These are phyloP conservation scores for Allantophomopsis lycopodina DNA, from an alignment of 2,329 filamentous ascomycete species.

Conservation along the genomic window DNA sequence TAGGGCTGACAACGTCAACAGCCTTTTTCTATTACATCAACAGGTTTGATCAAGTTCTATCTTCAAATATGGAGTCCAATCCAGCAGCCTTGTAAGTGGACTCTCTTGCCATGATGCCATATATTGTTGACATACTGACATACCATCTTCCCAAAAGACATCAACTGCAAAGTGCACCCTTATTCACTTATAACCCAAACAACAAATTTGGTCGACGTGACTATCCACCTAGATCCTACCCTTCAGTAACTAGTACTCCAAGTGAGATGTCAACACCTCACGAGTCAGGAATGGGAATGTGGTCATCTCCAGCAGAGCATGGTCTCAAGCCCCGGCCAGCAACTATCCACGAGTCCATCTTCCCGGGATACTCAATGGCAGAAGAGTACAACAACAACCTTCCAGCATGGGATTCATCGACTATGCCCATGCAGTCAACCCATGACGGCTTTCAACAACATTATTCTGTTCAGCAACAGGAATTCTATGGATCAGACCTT, in stretches of 20 bases:
- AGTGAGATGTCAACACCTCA: conserved; percentile 32
- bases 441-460: conserved; percentile 35
- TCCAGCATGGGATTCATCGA: conserved; percentile 42
- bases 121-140: conserved; percentile 11
- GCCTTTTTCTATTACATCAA: too few species aligned
- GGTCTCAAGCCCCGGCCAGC: conserved; percentile 35
- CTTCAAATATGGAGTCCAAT: too few species aligned
- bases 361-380: conserved; percentile 38
- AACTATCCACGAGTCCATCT: conserved; percentile 43
- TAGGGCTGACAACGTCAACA: conserved; percentile 14
- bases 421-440: conserved; percentile 34
- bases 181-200: conserved; percentile 33
- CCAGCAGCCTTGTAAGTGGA: too few species aligned
- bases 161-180: conserved; percentile 29
- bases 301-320: conserved; percentile 40
- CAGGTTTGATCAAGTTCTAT: too few species aligned
- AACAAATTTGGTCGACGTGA: conserved; percentile 30
- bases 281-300: conserved; percentile 33
- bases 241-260: conserved; percentile 34
- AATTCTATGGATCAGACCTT: conserved; percentile 36
- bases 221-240: conserved; percentile 26
- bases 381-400: conserved; percentile 34
- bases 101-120: conserved; percentile 11
- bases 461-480: conserved; percentile 39
- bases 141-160: conserved; percentile 16